Conservation (phyloP, 2,329 filamentous ascomycete genomes). For the Karstenula rhodostoma region DNA sequence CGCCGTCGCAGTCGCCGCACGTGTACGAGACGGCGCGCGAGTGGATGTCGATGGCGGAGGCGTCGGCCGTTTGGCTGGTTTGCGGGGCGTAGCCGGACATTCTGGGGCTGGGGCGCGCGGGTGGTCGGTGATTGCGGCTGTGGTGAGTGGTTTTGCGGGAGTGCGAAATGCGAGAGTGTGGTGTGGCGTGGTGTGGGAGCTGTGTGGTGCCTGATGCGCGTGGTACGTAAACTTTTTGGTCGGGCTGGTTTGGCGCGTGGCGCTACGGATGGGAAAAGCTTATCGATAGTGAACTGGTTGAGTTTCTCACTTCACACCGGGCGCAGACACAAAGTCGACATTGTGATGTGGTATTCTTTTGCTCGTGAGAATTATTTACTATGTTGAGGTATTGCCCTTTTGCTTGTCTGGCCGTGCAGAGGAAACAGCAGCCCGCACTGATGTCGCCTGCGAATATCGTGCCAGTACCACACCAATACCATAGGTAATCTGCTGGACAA, state of each 20-base stretch:
- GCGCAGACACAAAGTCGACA: too few relatives aligned
- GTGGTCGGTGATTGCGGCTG: neutral
- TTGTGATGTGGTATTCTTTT: neutral
- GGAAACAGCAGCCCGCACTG: neutral
- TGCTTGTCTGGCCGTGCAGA: too few relatives aligned
- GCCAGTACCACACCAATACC: neutral
- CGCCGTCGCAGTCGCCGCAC: constrained; percentile 85
- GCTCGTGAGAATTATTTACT: too few relatives aligned
- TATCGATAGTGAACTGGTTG: neutral
- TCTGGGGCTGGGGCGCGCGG: neutral
- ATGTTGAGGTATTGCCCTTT: too few relatives aligned
- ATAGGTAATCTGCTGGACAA: neutral
- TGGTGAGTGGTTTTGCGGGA: too few relatives aligned
- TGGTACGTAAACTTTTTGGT: neutral
- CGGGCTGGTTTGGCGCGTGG: neutral
- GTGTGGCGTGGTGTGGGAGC: neutral
- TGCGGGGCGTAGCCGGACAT: constrained; percentile 40
- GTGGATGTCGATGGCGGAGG: constrained; percentile 59
- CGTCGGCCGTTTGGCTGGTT: constrained; percentile 55
- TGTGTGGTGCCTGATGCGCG: neutral
- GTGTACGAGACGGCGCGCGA: constrained; percentile 58
- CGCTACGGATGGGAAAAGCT: neutral
- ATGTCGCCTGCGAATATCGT: neutral
- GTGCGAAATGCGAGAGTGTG: too few relatives aligned
- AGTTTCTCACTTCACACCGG: too few relatives aligned